Evolutionary conservation across 805 yeast genomes (phyloP).

Genomic region (Alloascoidea hylecoeti): DNA sequence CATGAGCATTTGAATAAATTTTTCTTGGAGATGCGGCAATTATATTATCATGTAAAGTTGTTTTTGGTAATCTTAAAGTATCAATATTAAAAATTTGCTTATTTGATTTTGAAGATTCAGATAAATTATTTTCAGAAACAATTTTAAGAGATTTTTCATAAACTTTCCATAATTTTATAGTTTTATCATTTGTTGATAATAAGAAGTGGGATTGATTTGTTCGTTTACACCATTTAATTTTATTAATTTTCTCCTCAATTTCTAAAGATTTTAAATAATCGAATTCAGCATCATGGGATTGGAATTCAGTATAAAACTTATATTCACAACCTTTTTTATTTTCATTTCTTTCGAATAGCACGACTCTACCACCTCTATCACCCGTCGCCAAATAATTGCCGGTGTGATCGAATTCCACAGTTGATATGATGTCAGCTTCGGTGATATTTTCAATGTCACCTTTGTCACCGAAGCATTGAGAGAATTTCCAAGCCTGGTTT

Average conservation of each 20-base stretch:
- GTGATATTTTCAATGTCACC: conserved; percentile 93
- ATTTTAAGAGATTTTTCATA: conserved; percentile 84
- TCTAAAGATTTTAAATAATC: conserved; percentile 92
- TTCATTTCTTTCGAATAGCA: conserved; percentile 80
- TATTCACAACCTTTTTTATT: conserved; percentile 74
- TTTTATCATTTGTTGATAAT: conserved; percentile 89
- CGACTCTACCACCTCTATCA: conserved; percentile 97
- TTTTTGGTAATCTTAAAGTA: conserved; percentile 65
- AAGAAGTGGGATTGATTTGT: conserved; percentile 84
- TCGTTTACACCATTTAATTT: conserved; percentile 90
- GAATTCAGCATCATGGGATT: conserved; percentile 96
- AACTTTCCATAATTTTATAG: conserved; percentile 96
- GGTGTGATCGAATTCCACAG: conserved; percentile 90
- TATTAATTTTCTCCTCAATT: conserved; percentile 95
- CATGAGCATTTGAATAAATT: conserved; percentile 91
- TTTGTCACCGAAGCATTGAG: conserved; percentile 98
- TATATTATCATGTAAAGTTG: conserved; percentile 88
- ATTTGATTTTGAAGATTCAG: conserved; percentile 22
- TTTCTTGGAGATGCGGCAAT: conserved; percentile 90
- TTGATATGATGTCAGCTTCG: conserved; percentile 93
- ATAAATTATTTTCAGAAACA: conserved; percentile 81
- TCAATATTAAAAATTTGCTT: conserved; percentile 13
- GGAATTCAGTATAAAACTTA: conserved; percentile 92
- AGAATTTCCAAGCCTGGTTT: conserved; percentile 58
- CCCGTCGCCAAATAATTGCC: conserved; percentile 97